phyloP scores from a whole-genome alignment of 148 eudicot genomes.

The Diospyros lotus region DNA sequence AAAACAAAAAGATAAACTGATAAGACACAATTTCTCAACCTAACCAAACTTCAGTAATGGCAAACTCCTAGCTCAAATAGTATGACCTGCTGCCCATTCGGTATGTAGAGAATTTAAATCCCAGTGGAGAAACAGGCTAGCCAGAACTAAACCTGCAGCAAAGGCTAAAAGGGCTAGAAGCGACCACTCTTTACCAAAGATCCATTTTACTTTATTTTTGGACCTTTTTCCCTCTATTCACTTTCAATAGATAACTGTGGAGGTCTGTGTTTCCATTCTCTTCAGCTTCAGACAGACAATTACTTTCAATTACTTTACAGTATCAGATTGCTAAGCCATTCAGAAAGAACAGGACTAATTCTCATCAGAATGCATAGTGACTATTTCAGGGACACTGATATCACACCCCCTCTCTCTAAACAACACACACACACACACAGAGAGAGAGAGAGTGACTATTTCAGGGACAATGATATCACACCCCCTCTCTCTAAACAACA shows the following conservation, averaged over 20 bases:
- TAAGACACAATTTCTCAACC: slow-evolving; percentile 7
- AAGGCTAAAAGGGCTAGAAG: no score
- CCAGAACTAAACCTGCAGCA: not conserved
- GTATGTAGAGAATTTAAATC: not conserved
- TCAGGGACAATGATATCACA: not conserved
- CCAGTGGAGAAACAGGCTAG: not conserved
- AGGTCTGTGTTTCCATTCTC: no score
- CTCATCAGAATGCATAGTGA: no score
- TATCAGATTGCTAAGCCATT: no score
- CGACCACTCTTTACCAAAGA: no score
- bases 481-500: not conserved
- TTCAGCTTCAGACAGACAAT: no score
- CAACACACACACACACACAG: not conserved
- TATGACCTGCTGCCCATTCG: slow-evolving; percentile 7
- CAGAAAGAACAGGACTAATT: no score
- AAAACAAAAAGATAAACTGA: not conserved
- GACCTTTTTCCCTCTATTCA: no score
- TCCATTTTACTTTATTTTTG: no score
- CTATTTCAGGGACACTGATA: not conserved
- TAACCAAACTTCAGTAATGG: slow-evolving; percentile 5
- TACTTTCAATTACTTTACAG: no score
- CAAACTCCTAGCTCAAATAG: not conserved
- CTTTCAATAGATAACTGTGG: no score
- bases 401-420: not conserved
- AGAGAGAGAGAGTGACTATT: no score